Evolutionary conservation across 805 yeast species (phyloP).

Genomic region (Lachancea dasiensis): DNA sequence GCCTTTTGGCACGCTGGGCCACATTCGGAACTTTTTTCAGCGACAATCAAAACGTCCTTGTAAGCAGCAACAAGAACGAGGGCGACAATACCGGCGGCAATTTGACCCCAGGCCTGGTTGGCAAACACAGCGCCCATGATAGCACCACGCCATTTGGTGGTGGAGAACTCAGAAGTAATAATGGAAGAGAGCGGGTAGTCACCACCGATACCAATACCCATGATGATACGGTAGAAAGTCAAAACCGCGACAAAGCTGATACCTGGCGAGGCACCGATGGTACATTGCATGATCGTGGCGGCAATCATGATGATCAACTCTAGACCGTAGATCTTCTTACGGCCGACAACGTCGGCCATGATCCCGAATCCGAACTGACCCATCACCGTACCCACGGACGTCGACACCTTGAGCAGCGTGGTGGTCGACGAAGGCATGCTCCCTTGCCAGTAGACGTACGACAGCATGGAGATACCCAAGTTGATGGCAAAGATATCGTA

Average conservation of each 20-base stretch:
- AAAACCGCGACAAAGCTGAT: constrained; percentile 68
- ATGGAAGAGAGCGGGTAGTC: constrained; percentile 93
- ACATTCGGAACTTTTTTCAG: constrained; percentile 55
- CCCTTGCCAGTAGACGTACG: constrained; percentile 66
- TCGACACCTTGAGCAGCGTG: constrained; percentile 78
- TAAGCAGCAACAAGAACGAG: constrained; percentile 70
- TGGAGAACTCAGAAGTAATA: constrained; percentile 85
- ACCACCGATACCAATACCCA: constrained; percentile 98
- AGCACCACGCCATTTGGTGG: constrained; percentile 97
- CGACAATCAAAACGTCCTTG: constrained; percentile 52
- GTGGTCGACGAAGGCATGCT: constrained; percentile 61
- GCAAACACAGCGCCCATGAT: constrained; percentile 95
- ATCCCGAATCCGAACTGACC: constrained; percentile 86
- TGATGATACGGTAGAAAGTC: constrained; percentile 71
- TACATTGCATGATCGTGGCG: constrained; percentile 75
- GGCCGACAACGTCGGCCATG: constrained; percentile 74
- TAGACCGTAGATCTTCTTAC: constrained; percentile 81
- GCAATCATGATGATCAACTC: constrained; percentile 80
- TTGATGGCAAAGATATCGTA: constrained; percentile 90
- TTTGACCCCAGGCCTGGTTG: constrained; percentile 96
- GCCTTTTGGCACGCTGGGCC: constrained; percentile 63
- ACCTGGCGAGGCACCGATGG: constrained; percentile 65
- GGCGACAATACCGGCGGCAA: constrained; percentile 80
- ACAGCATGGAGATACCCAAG: constrained; percentile 73
- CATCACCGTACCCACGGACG: constrained; percentile 89